These are phyloP conservation scores for Microsporum audouinii DNA, from an alignment of 2,329 filamentous ascomycete species.

Conservation along the genomic window DNA sequence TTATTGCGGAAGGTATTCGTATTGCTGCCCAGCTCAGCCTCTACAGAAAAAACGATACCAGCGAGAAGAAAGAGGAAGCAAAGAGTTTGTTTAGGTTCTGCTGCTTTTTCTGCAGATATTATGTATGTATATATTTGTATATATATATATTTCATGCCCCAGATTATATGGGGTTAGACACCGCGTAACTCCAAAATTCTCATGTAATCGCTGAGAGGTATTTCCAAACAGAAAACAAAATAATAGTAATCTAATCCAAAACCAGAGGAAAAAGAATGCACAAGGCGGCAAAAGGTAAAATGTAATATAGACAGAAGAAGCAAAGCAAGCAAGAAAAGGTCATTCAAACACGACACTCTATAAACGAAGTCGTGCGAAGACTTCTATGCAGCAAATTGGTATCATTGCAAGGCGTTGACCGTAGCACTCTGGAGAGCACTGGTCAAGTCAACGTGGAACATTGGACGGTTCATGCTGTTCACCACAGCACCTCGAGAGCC, in stretches of 20 bases:
- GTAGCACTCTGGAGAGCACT: conserved; percentile 80
- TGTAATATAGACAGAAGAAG: not conserved
- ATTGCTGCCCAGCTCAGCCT: not conserved
- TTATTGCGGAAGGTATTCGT: not conserved
- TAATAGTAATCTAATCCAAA: not conserved
- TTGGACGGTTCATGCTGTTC: conserved; percentile 73
- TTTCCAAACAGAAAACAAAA: not conserved
- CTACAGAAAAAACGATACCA: not conserved
- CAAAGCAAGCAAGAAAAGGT: not conserved
- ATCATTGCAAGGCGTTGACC: conserved; percentile 47
- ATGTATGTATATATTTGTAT: not conserved
- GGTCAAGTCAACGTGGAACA: conserved; percentile 90
- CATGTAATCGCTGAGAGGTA: conserved; percentile 3
- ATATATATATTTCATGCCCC: not conserved
- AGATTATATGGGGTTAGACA: not conserved
- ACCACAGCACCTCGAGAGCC: conserved; percentile 50
- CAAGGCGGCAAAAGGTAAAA: not conserved
- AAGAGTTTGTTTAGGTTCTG: not conserved
- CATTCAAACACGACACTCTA: conserved; percentile 1
- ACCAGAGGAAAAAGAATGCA: not conserved
- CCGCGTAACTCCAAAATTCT: not conserved
- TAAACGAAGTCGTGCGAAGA: not conserved
- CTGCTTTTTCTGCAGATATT: not conserved
- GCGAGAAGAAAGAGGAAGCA: not conserved
- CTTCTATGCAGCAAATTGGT: not conserved